These are phyloP conservation scores for Paraurostyla sp. DNA, from an alignment of 73 alveolate genomes.

Conservation along the genomic window DNA sequence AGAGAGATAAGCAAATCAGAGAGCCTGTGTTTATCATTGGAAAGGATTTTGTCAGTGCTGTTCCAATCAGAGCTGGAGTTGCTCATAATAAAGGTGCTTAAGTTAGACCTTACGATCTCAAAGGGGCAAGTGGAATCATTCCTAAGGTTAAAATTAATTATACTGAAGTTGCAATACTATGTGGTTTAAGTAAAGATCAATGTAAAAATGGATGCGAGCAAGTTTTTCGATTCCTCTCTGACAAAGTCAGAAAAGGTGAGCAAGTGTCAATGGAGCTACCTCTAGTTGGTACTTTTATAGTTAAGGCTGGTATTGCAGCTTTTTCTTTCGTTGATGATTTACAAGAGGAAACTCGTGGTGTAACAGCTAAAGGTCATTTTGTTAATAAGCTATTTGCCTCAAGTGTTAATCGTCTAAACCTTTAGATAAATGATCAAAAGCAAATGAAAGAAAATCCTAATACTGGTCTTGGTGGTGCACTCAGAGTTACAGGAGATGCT, in stretches of 20 bases:
- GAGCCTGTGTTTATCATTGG: slow-evolving; percentile 75
- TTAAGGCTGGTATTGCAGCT: slow-evolving; percentile 65
- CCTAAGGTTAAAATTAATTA: slow-evolving; percentile 72
- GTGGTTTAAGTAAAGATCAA: slow-evolving; percentile 57
- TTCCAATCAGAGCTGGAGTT: slow-evolving; percentile 72
- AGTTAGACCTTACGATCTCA: slow-evolving; percentile 70
- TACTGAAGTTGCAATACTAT: slow-evolving; percentile 73
- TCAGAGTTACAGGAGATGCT: slow-evolving; percentile 50
- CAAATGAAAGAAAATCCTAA: slow-evolving; percentile 41
- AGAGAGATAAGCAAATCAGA: slow-evolving; percentile 73
- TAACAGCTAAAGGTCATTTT: slow-evolving; percentile 59
- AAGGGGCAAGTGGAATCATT: slow-evolving; percentile 77
- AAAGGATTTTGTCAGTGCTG: slow-evolving; percentile 74
- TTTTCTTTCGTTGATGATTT: slow-evolving; percentile 53
- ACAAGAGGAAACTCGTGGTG: slow-evolving; percentile 49
- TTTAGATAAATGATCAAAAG: slow-evolving; percentile 22
- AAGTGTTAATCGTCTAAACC: slow-evolving; percentile 42
- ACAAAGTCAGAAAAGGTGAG: slow-evolving; percentile 56
- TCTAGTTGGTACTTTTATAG: slow-evolving; percentile 68
- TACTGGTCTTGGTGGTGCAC: slow-evolving; percentile 61
- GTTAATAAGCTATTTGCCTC: slow-evolving; percentile 51
- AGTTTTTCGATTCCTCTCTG: slow-evolving; percentile 48
- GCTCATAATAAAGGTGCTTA: slow-evolving; percentile 57
- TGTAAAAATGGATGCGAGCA: slow-evolving; percentile 54
- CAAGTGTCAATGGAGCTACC: slow-evolving; percentile 68